phyloP scores from a whole-genome alignment of 2,329 filamentous ascomycete genomes.

The Colletotrichum siamense region DNA sequence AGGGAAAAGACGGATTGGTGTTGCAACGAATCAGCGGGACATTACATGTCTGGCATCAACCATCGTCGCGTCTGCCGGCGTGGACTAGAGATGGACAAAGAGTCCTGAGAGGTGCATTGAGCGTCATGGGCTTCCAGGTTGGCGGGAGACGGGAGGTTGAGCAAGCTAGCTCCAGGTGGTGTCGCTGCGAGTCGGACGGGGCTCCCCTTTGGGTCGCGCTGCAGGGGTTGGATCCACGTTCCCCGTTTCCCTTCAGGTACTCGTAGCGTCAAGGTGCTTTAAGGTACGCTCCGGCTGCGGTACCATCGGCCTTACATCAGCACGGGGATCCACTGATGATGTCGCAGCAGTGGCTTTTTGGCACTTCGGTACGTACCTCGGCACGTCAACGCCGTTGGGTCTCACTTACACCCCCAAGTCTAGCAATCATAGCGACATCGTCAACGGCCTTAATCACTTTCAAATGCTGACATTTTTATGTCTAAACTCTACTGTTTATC shows the following conservation, averaged over 20 bases:
- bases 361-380: conserved; percentile 1
- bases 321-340: not conserved
- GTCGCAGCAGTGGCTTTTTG: not conserved
- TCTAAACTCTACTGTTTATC: not conserved
- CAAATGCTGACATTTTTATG: not conserved
- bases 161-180: conserved; percentile 14
- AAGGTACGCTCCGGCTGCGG: not conserved
- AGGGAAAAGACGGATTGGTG: not conserved
- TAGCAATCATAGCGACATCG: not conserved
- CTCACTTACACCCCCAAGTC: not conserved
- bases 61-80: conserved; percentile 10
- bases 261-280: not conserved
- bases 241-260: conserved; percentile 7
- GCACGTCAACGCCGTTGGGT: not conserved
- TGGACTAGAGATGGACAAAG: conserved; percentile 14
- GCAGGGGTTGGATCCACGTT: conserved; percentile 19
- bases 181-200: conserved; percentile 18
- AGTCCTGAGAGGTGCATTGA: conserved; percentile 17
- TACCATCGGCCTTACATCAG: conserved; percentile 15
- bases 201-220: conserved; percentile 8
- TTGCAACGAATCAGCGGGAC: conserved; percentile 9
- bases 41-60: conserved; percentile 19
- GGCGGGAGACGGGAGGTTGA: conserved; percentile 19
- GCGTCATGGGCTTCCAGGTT: conserved; percentile 21
- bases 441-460: not conserved